These are phyloP conservation scores for Helianthus tuberosus DNA, from an alignment of 129 eudicot species.

Conservation along the genomic window DNA sequence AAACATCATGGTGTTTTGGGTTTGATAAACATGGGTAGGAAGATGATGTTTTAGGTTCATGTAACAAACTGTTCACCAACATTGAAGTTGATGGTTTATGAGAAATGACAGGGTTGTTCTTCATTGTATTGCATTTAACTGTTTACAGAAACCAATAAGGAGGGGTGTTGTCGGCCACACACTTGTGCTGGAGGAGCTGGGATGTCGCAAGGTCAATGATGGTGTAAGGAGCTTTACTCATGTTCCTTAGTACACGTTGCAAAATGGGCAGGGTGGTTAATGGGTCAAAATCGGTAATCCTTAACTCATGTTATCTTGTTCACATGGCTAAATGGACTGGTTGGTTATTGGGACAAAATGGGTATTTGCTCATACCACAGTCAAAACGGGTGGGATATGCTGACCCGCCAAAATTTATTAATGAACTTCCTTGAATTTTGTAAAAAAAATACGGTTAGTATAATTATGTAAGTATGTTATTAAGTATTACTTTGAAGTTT, in stretches of 20 bases:
- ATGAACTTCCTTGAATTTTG: too few relatives aligned
- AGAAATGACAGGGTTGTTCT: background rate
- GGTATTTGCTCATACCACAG: too few relatives aligned
- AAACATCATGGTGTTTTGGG: background rate
- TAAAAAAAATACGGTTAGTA: background rate
- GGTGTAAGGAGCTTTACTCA: conserved; percentile 55
- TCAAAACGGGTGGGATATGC: too few relatives aligned
- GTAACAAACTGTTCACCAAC: background rate
- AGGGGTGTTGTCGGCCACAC: conserved; percentile 81
- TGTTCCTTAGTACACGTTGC: background rate
- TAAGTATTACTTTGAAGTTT: background rate
- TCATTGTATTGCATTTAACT: background rate
- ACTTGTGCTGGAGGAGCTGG: conserved; percentile 83
- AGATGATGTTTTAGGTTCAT: background rate
- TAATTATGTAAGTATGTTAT: background rate
- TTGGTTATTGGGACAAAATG: too few relatives aligned
- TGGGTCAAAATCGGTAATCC: background rate
- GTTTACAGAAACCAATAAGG: conserved; percentile 84
- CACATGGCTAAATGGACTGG: too few relatives aligned
- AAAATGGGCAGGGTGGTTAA: background rate
- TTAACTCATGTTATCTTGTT: too few relatives aligned
- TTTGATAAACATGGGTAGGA: background rate
- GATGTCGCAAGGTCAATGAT: conserved; percentile 66
- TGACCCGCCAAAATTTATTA: too few relatives aligned
- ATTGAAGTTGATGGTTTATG: background rate